These are phyloP conservation scores for Chytriomyces sp. DNA, from an alignment of 192 early-diverging fungal species.

Conservation along the genomic window DNA sequence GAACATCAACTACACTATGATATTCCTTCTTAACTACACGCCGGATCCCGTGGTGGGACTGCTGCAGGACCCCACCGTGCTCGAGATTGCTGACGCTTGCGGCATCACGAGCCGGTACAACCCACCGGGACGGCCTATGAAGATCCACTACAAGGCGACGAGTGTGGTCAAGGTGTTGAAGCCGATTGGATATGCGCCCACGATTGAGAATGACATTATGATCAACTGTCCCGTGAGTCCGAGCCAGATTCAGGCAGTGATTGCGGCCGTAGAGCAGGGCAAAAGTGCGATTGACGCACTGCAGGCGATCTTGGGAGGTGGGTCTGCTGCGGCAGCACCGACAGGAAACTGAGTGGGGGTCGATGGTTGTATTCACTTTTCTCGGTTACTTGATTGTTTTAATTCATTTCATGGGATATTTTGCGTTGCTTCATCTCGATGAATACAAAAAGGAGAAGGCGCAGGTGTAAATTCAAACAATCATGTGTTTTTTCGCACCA, in stretches of 20 bases:
- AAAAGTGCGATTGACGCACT: background rate
- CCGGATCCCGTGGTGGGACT: slow-evolving; percentile 25
- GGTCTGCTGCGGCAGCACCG: background rate
- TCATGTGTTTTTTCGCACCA: too few species aligned
- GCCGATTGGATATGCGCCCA: slow-evolving; percentile 24
- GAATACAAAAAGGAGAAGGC: background rate
- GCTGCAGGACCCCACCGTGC: slow-evolving; percentile 33
- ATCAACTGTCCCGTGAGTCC: slow-evolving; percentile 16
- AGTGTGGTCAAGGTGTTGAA: slow-evolving; percentile 22
- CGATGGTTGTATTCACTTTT: background rate
- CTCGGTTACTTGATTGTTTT: too few species aligned
- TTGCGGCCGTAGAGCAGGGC: slow-evolving; percentile 3
- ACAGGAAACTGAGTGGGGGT: background rate
- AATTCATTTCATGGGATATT: too few species aligned
- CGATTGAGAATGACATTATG: slow-evolving; percentile 11
- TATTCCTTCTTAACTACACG: slow-evolving; percentile 32
- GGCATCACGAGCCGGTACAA: slow-evolving; percentile 23
- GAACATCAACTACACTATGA: slow-evolving; percentile 29
- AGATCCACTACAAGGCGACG: slow-evolving; percentile 35
- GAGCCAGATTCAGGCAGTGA: slow-evolving; percentile 4
- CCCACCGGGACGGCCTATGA: slow-evolving; percentile 14
- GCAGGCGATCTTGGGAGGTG: slow-evolving; percentile 10
- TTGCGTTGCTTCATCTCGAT: background rate
- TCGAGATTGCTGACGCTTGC: slow-evolving; percentile 36
- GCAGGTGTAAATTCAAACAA: too few species aligned